Base-by-base conservation (phyloP, 75 land plant genomes). In the Ceratopteris richardii region DNA sequence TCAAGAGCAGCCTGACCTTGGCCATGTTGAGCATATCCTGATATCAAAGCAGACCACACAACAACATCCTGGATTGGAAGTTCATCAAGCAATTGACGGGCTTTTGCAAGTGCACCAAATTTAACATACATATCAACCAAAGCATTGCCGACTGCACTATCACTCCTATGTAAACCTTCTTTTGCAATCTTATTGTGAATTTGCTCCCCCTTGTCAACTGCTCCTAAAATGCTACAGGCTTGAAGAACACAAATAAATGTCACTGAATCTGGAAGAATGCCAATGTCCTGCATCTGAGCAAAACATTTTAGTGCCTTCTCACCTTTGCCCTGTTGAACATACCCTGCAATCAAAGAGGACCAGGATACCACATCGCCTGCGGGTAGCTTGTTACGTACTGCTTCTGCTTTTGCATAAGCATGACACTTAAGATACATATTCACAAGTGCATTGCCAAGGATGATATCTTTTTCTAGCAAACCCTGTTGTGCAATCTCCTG, bases 301-400 rank as follows among this genome's bases (percentile, higher is more conserved):
- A 62, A 52, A 12, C 37, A 13, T 57, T 65, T 31, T 17, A 65
- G 17, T 62, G 77, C 66, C 36, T 75, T 64, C 1, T 22, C 20
- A 13, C 60, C 61, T 31, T 26, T 6, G 29, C 54, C 65, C 33
- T 61, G 31, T 7, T 41, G 58, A 0, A 56, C 65, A 50, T 56
- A 69, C 22, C 78, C 73, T 11, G 64, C 72, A 21, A 75, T 75
- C 64, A 75, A 42, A 5, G 65, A 46, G 23, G 60, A 57, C 78
- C 78, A 69, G 0, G 65, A 58, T 0, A 69, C 73, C 27, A 69
- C 73, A 56, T 69, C 69, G 29, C 60, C 44, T n/a, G 31, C 47
- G 0, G 68, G 62, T 31, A 69, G 63, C 19, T n/a, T 19, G 11
- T 61, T 64, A 61, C 68, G 68, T 68, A 69, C 50, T 13, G 26